Percentiles rank a stretch among this genome's conserved stretches.
phyloP scores from a whole-genome alignment of 495 filamentous ascomycete species.

The Xylaria intraflava region DNA sequence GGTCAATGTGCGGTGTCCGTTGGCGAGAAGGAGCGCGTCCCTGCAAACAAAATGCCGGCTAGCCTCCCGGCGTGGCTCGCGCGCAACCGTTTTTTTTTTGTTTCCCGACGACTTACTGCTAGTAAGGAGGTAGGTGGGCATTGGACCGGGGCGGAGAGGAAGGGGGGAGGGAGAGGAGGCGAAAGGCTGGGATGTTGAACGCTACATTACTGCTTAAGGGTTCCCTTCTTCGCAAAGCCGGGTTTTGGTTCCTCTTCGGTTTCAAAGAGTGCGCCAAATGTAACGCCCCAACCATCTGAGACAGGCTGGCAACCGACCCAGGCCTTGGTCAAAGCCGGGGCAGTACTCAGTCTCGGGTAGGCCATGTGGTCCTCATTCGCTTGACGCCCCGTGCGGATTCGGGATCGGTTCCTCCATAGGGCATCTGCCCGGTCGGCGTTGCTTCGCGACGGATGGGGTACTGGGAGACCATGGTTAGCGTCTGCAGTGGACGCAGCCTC shows the following conservation, averaged over 20 bases:
- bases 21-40: too few relatives aligned
- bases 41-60: too few relatives aligned
- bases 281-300: slow-evolving; percentile 7
- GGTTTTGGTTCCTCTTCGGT: background rate
- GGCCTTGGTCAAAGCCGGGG: background rate
- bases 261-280: slow-evolving; percentile 11
- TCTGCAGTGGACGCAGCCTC: background rate
- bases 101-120: too few relatives aligned
- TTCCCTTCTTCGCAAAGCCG: background rate
- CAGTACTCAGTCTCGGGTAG: background rate
- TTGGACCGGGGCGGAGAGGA: background rate
- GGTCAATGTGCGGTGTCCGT: too few relatives aligned
- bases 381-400: slow-evolving; percentile 3
- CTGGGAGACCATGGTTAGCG: background rate
- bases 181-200: background rate
- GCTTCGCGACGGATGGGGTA: background rate
- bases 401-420: slow-evolving; percentile 5
- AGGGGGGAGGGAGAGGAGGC: background rate
- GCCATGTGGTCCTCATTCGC: slow-evolving; percentile 10
- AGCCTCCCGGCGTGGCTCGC: too few relatives aligned
- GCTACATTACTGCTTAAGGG: too few relatives aligned
- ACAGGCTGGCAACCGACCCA: slow-evolving; percentile 5
- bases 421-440: slow-evolving; percentile 3
- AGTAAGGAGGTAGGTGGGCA: too few relatives aligned
- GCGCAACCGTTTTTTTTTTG: too few relatives aligned